Percentiles rank a stretch among this genome's conserved stretches.
These are phyloP conservation scores for Claviceps africana DNA, from an alignment of 2,329 filamentous ascomycete genomes.

Conservation along the genomic window DNA sequence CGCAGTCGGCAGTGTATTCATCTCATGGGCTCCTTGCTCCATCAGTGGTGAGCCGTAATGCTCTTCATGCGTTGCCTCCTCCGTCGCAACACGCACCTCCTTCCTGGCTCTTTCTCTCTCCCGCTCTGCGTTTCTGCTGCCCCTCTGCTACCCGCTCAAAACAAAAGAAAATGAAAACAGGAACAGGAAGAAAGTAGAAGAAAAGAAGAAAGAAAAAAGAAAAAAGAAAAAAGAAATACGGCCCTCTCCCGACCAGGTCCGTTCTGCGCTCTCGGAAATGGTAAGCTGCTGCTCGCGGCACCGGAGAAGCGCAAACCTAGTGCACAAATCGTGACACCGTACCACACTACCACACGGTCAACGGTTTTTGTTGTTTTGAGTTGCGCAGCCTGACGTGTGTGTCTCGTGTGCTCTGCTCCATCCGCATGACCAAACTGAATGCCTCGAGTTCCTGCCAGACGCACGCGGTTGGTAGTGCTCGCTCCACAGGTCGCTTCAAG, in stretches of 20 bases:
- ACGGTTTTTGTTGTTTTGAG: neutral
- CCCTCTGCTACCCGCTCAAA: no score
- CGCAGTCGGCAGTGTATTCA: neutral
- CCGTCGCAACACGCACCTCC: neutral
- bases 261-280: neutral
- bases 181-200: no score
- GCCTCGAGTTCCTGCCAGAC: neutral
- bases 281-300: neutral
- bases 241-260: neutral
- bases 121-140: neutral
- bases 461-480: neutral
- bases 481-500: neutral
- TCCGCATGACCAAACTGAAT: neutral
- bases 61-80: neutral
- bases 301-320: neutral
- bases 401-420: neutral
- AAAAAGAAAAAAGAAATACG: no score
- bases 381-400: neutral
- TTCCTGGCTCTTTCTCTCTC: neutral
- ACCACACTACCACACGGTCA: conserved; percentile 1
- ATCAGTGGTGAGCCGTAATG: neutral
- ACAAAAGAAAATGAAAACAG: no score
- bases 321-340: neutral
- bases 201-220: no score
- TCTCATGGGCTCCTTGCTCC: neutral